These are phyloP conservation scores for Tolypocladium endophyticum DNA, from an alignment of 2,329 filamentous ascomycete genomes.

Conservation along the genomic window DNA sequence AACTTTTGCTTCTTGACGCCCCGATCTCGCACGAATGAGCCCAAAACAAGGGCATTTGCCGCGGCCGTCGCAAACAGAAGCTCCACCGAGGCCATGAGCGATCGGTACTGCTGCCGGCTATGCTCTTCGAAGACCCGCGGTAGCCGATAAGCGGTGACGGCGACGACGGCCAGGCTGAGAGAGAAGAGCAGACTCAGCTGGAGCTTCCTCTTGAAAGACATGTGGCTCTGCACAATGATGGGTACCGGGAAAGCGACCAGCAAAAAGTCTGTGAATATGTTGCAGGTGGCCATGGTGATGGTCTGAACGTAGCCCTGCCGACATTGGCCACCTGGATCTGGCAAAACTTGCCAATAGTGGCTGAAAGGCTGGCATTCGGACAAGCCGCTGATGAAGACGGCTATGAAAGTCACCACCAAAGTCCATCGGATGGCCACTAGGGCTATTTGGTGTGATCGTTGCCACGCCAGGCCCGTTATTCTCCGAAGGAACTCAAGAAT, in stretches of 20 bases:
- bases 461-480: constrained; percentile 74
- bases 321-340: constrained; percentile 77
- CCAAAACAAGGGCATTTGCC: constrained; percentile 81
- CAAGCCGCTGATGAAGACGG: constrained; percentile 70
- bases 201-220: constrained; percentile 67
- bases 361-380: constrained; percentile 69
- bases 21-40: constrained; percentile 83
- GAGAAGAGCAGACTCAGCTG: constrained; percentile 75
- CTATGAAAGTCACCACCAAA: constrained; percentile 68
- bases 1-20: constrained; percentile 86
- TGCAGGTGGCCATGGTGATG: constrained; percentile 79
- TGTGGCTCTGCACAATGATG: constrained; percentile 70
- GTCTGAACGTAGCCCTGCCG: constrained; percentile 81
- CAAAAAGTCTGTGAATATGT: constrained; percentile 79
- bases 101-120: constrained; percentile 77
- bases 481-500: constrained; percentile 87
- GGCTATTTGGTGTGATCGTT: constrained; percentile 60
- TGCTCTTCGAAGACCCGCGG: constrained; percentile 60
- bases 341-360: constrained; percentile 72
- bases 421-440: constrained; percentile 65
- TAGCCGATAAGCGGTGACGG: constrained; percentile 71
- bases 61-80: constrained; percentile 80
- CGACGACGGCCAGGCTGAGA: constrained; percentile 70
- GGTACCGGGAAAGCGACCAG: constrained; percentile 84
- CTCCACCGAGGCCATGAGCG: constrained; percentile 80